These are phyloP conservation scores for Neopestalotiopsis rosae DNA, from an alignment of 2,329 filamentous ascomycete genomes.

Conservation along the genomic window DNA sequence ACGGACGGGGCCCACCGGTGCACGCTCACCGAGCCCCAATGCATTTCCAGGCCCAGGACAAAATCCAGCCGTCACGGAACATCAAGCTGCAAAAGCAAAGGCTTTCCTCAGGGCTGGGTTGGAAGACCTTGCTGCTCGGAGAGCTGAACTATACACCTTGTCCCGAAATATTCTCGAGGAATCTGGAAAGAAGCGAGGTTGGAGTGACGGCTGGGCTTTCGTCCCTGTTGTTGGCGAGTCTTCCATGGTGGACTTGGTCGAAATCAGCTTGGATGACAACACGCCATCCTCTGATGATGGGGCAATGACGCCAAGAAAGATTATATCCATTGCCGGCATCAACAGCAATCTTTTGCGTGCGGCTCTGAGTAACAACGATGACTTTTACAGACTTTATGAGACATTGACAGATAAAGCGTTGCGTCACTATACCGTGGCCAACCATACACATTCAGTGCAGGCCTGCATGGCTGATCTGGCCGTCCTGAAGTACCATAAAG, in stretches of 20 bases:
- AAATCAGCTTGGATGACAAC: constrained; percentile 59
- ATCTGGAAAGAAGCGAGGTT: constrained; percentile 72
- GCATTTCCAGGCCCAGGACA: constrained; percentile 56
- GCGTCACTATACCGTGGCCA: constrained; percentile 81
- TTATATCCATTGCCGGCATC: constrained; percentile 48
- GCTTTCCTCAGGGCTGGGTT: constrained; percentile 68
- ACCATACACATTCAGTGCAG: constrained; percentile 78
- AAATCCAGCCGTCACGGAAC: constrained; percentile 38
- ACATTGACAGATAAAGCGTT: constrained; percentile 84
- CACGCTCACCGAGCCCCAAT: constrained; percentile 53
- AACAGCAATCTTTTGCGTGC: constrained; percentile 62
- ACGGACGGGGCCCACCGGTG: constrained; percentile 35
- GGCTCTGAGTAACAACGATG: constrained; percentile 64
- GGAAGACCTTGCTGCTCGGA: constrained; percentile 80
- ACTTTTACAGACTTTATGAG: constrained; percentile 73
- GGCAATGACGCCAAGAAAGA: neutral
- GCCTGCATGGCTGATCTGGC: constrained; percentile 84
- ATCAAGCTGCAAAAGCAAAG: constrained; percentile 46
- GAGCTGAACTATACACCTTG: constrained; percentile 82
- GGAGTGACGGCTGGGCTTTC: constrained; percentile 77
- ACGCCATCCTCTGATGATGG: constrained; percentile 26
- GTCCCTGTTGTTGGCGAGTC: constrained; percentile 56
- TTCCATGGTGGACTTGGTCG: constrained; percentile 57
- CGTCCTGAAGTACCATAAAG: constrained; percentile 77
- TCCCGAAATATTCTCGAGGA: constrained; percentile 81